Evolutionary conservation across 495 filamentous ascomycete genomes (phyloP).

Genomic region (Penicillium canescens): DNA sequence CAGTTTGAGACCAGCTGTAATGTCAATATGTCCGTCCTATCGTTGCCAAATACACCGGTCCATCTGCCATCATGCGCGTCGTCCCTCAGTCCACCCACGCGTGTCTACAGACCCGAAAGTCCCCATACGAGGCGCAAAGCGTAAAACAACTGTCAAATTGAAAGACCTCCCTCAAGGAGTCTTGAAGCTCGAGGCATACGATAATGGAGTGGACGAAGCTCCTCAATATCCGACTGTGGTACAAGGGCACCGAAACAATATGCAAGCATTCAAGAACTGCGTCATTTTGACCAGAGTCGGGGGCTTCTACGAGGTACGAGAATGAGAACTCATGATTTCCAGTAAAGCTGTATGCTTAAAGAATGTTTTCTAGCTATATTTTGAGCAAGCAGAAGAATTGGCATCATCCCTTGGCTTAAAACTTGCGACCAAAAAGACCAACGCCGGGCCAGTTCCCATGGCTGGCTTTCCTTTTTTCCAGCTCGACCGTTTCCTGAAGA

Average conservation of each 20-base stretch:
- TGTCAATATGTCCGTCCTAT: conserved; percentile 3
- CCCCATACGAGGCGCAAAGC: conserved; percentile 44
- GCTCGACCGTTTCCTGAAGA: conserved; percentile 86
- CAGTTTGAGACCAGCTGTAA: not conserved
- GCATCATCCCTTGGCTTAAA: conserved; percentile 88
- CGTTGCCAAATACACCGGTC: conserved; percentile 26
- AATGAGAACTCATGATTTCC: not conserved
- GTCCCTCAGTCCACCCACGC: conserved; percentile 19
- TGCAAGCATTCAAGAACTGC: conserved; percentile 86
- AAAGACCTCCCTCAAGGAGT: conserved; percentile 67
- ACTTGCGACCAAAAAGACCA: conserved; percentile 76
- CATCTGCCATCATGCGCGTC: conserved; percentile 37
- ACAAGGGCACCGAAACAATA: conserved; percentile 86
- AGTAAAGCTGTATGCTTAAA: not conserved
- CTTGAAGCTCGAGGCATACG: conserved; percentile 46
- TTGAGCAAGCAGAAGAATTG: conserved; percentile 87
- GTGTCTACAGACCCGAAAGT: conserved; percentile 12
- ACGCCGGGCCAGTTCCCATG: conserved; percentile 76
- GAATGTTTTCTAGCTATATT: conserved; percentile 62
- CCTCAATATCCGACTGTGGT: conserved; percentile 82
- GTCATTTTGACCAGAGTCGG: conserved; percentile 89
- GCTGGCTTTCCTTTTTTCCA: conserved; percentile 94
- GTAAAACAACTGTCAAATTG: conserved; percentile 54
- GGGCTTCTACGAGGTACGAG: conserved; percentile 81
- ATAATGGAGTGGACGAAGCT: conserved; percentile 46